These are phyloP conservation scores for Lachancea sp. DNA, from an alignment of 805 yeast species.

Conservation along the genomic window DNA sequence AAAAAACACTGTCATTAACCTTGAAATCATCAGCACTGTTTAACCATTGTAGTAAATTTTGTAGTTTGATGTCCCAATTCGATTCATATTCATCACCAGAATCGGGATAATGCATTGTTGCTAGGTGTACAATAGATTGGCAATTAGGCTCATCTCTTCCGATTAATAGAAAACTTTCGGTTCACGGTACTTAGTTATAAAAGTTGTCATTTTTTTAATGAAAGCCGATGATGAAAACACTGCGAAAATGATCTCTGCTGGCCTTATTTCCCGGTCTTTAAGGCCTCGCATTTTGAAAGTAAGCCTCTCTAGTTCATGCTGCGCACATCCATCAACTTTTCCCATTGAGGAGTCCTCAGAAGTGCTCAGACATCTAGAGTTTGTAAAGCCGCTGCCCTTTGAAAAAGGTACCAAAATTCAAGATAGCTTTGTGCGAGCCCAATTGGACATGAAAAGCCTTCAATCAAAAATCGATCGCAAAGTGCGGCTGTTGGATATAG, in stretches of 20 bases:
- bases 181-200: not conserved
- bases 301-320: constrained; percentile 9
- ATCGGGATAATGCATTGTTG: not conserved
- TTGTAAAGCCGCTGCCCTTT: constrained; percentile 37
- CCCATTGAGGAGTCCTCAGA: constrained; percentile 34
- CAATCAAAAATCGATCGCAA: constrained; percentile 43
- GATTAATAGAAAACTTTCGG: not conserved
- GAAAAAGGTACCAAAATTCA: constrained; percentile 51
- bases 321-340: constrained; percentile 15
- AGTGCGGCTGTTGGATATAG: constrained; percentile 34
- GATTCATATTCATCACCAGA: not conserved
- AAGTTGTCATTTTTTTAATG: not conserved
- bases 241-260: not conserved
- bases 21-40: constrained; percentile 19
- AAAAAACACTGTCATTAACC: constrained; percentile 38
- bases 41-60: constrained; percentile 32
- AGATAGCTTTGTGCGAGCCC: constrained; percentile 47
- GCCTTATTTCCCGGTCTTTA: not conserved
- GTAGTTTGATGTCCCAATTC: constrained; percentile 12
- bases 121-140: no score
- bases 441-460: constrained; percentile 50
- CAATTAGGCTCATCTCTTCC: constrained; percentile 1
- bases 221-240: not conserved
- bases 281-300: not conserved
- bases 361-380: constrained; percentile 40